These are phyloP conservation scores for Yamadazyma trypodendri DNA, from an alignment of 1,139 yeast genomes.

Conservation along the genomic window DNA sequence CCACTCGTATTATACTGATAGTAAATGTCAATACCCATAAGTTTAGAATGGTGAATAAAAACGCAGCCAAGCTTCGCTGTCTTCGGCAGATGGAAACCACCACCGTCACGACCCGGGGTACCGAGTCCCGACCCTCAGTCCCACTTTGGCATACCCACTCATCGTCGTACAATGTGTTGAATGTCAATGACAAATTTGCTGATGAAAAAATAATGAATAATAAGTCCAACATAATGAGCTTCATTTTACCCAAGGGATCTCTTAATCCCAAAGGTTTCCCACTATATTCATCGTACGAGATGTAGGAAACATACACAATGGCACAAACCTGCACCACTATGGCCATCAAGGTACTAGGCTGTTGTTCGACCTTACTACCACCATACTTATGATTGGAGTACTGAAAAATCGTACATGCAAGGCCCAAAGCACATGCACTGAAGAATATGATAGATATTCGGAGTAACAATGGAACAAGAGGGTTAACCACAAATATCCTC, in stretches of 20 bases:
- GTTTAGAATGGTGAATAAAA: conserved; percentile 69
- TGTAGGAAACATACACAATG: conserved; percentile 70
- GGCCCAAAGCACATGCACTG: conserved; percentile 60
- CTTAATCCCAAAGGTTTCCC: conserved; percentile 91
- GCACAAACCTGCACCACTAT: conserved; percentile 81
- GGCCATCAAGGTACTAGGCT: conserved; percentile 92
- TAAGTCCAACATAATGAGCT: conserved; percentile 74
- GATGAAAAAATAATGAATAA: conserved; percentile 90
- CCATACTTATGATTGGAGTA: conserved; percentile 42
- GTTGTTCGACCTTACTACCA: conserved; percentile 57
- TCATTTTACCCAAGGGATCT: conserved; percentile 77
- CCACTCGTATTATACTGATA: conserved; percentile 78
- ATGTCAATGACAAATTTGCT: conserved; percentile 82
- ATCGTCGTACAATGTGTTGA: conserved; percentile 76
- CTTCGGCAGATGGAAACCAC: conserved; percentile 64
- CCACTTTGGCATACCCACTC: conserved; percentile 69
- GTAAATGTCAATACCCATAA: conserved; percentile 88
- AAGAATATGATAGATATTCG: conserved; percentile 66
- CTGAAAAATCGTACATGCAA: conserved; percentile 64
- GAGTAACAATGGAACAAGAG: conserved; percentile 75
- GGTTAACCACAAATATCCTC: conserved; percentile 66
- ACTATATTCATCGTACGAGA: conserved; percentile 85
- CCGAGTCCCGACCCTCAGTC: conserved; percentile 15
- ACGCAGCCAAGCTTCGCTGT: conserved; percentile 76
- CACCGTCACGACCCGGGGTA: conserved; percentile 27